A percentile compares a stretch with the other conserved stretches of the same genome.
Evolutionary conservation across 495 filamentous ascomycete species (phyloP).

Genomic region (Neurospora sp.): DNA sequence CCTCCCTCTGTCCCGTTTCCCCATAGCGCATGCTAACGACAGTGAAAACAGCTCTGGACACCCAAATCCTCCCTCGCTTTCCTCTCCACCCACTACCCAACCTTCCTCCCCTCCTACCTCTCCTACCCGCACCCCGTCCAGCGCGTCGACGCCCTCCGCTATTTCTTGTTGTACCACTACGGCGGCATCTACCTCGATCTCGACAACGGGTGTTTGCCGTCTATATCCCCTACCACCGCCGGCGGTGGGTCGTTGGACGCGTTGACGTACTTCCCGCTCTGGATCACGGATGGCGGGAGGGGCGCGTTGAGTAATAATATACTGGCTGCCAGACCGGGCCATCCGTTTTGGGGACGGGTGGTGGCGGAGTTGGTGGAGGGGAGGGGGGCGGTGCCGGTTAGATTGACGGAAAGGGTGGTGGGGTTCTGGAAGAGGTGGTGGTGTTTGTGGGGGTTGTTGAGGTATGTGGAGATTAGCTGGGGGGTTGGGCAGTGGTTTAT

Average conservation of each 20-base stretch:
- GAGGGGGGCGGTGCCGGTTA: not conserved
- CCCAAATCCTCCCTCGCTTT: conserved; percentile 65
- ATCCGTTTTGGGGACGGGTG: conserved; percentile 75
- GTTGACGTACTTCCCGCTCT: conserved; percentile 68
- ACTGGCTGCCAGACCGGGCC: conserved; percentile 70
- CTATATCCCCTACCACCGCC: not conserved
- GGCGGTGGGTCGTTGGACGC: conserved; percentile 25
- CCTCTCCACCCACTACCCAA: conserved; percentile 66
- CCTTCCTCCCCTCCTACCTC: conserved; percentile 80
- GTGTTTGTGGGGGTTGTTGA: conserved; percentile 30
- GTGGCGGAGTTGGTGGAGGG: conserved; percentile 55
- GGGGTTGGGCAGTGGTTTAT: conserved; percentile 77
- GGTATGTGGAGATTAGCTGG: conserved; percentile 87
- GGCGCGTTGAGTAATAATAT: conserved; percentile 87
- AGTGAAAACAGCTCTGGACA: conserved; percentile 64
- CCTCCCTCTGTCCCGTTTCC: not conserved
- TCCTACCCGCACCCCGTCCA: conserved; percentile 74
- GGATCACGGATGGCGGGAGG: conserved; percentile 69
- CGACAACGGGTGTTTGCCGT: conserved; percentile 51
- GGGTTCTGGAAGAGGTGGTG: not conserved
- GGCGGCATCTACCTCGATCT: conserved; percentile 86
- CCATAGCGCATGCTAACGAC: not conserved
- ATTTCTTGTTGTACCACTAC: conserved; percentile 75
- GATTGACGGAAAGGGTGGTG: not conserved
- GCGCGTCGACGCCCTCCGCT: conserved; percentile 78